These are phyloP conservation scores for Nitzschia inconspicua DNA, from an alignment of 108 stramenopile genomes.

Conservation along the genomic window DNA sequence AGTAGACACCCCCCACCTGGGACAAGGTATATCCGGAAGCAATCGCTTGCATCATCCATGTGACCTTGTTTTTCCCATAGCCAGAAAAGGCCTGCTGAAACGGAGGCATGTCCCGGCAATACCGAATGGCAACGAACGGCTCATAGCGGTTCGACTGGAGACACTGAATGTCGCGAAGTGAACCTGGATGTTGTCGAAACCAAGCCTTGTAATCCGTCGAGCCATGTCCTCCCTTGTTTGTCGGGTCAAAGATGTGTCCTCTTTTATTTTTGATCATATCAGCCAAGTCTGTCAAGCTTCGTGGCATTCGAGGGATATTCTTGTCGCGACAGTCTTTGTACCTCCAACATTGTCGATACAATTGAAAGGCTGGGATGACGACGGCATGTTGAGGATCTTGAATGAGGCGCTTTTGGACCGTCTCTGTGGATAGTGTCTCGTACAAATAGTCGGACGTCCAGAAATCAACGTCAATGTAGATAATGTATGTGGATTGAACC, in stretches of 20 bases:
- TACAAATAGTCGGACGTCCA: constrained; percentile 71
- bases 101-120: constrained; percentile 61
- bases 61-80: constrained; percentile 80
- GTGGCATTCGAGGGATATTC: constrained; percentile 70
- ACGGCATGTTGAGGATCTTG: constrained; percentile 50
- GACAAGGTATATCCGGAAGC: constrained; percentile 49
- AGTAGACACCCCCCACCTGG: constrained; percentile 54
- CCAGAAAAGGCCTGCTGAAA: constrained; percentile 68
- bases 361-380: constrained; percentile 78
- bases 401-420: constrained; percentile 35
- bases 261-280: constrained; percentile 7
- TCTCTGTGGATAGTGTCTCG: constrained; percentile 26
- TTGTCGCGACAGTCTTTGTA: constrained; percentile 57
- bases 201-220: constrained; percentile 61
- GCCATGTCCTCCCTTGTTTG: constrained; percentile 83
- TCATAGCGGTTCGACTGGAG: constrained; percentile 78
- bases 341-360: constrained; percentile 45
- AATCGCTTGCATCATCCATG: constrained; percentile 67
- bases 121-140: constrained; percentile 72
- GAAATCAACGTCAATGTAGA: constrained; percentile 90
- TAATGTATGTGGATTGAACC: constrained; percentile 68
- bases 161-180: constrained; percentile 53
- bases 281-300: constrained; percentile 33
- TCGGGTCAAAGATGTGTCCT: constrained; percentile 73
- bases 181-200: constrained; percentile 37